Evolutionary conservation across 768 basidiomycete species (phyloP).

Genomic region (Pholiota microspora): DNA sequence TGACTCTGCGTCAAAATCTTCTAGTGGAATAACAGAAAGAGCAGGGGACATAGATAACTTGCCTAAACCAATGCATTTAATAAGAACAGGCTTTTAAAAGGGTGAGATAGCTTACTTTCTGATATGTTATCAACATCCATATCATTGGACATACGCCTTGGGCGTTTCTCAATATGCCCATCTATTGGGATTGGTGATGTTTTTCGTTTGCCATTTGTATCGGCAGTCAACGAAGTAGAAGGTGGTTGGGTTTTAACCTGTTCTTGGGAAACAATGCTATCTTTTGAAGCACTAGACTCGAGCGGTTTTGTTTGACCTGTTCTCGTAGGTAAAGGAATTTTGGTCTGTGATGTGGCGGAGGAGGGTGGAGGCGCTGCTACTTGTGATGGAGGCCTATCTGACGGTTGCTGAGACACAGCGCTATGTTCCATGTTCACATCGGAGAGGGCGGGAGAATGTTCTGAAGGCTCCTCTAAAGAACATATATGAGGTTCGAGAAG

Average conservation of each 20-base stretch:
- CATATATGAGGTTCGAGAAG: constrained; percentile 76
- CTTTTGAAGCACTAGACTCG: constrained; percentile 2
- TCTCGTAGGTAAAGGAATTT: constrained; percentile 10
- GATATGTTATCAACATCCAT: constrained; percentile 41
- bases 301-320: constrained; percentile 7
- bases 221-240: constrained; percentile 9
- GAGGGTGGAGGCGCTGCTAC: constrained; percentile 2
- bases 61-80: not conserved
- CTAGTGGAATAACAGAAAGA: no score
- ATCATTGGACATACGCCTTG: constrained; percentile 49
- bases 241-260: constrained; percentile 7
- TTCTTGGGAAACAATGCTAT: constrained; percentile 10
- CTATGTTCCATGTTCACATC: constrained; percentile 19
- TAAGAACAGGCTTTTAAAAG: not conserved
- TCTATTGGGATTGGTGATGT: constrained; percentile 45
- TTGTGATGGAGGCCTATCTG: constrained; percentile 5
- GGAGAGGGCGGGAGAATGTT: constrained; percentile 19
- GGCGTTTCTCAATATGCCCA: constrained; percentile 62
- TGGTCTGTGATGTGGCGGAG: constrained; percentile 13
- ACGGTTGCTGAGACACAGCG: constrained; percentile 4
- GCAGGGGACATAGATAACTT: not conserved
- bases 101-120: constrained; percentile 25
- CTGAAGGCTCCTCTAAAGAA: constrained; percentile 43
- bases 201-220: constrained; percentile 46
- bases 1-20: no score